Percentiles rank a stretch among this genome's conserved stretches.
Conservation (phyloP, 225 moss, liverwort and hornwort genomes). For the Ulota crispa region DNA sequence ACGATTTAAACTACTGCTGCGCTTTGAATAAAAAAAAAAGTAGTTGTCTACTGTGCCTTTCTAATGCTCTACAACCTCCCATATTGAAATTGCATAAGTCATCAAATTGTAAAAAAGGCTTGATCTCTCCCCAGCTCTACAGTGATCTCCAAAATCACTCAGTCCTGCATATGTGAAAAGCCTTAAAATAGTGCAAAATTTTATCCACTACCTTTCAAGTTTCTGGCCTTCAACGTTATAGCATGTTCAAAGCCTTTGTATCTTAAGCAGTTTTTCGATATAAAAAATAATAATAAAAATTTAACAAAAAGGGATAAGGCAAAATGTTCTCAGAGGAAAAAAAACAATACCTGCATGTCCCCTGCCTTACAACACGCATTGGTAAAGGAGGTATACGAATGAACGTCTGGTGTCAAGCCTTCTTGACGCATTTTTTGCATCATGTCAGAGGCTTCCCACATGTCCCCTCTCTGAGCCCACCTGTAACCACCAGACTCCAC, state of each 20-base stretch:
- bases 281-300: no score
- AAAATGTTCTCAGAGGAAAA: not conserved
- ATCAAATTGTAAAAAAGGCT: not conserved
- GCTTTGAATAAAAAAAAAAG: not conserved
- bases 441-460: conserved; percentile 84
- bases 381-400: conserved; percentile 71
- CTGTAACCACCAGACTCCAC: conserved; percentile 32
- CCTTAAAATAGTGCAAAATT: not conserved
- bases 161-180: not conserved
- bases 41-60: not conserved
- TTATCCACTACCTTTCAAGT: not conserved
- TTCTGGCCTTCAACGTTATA: conserved; percentile 4
- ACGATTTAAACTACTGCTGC: not conserved
- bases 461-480: conserved; percentile 86
- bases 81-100: not conserved
- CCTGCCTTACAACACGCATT: conserved; percentile 89
- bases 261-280: not conserved
- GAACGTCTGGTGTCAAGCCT: conserved; percentile 70
- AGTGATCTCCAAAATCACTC: not conserved
- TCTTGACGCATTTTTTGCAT: conserved; percentile 79
- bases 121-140: not conserved
- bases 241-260: not conserved
- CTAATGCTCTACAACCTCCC: not conserved
- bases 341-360: conserved; percentile 63
- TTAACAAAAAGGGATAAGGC: not conserved